phyloP scores from a whole-genome alignment of 495 filamentous ascomycete genomes.

The Penicillium arizonense region DNA sequence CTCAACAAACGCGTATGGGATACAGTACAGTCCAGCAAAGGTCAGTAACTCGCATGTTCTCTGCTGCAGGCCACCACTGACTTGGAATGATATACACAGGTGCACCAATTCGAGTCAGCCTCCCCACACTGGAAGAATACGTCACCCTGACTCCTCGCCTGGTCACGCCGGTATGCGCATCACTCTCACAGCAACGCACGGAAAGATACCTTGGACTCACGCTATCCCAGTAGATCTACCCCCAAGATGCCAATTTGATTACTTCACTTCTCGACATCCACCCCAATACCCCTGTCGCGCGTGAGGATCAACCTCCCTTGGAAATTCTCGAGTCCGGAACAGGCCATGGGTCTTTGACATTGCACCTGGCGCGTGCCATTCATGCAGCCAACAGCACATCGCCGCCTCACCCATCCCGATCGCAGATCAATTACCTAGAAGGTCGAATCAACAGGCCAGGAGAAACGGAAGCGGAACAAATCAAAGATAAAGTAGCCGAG shows the following conservation, averaged over 20 bases:
- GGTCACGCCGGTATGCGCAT: conserved; percentile 65
- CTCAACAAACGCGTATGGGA: conserved; percentile 61
- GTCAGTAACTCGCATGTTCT: conserved; percentile 15
- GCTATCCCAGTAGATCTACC: conserved; percentile 60
- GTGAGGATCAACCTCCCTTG: conserved; percentile 29
- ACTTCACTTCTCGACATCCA: conserved; percentile 74
- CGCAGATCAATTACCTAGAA: conserved; percentile 37
- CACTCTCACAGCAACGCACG: neutral
- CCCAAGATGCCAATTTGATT: conserved; percentile 68
- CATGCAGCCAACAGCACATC: conserved; percentile 65
- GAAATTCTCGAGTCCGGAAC: conserved; percentile 83
- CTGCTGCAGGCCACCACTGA: conserved; percentile 1
- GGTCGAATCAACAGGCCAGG: conserved; percentile 24
- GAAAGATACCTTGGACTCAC: conserved; percentile 14
- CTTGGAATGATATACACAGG: conserved; percentile 22
- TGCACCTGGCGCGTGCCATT: conserved; percentile 70
- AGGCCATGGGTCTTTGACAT: conserved; percentile 72
- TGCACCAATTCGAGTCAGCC: conserved; percentile 50
- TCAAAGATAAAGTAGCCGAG: neutral
- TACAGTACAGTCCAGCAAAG: conserved; percentile 50
- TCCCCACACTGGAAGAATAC: conserved; percentile 71
- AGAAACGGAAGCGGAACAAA: conserved; percentile 15
- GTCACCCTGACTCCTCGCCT: conserved; percentile 59
- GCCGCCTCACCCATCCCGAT: conserved; percentile 30
- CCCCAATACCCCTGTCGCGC: conserved; percentile 38